Percentiles rank a stretch among this genome's conserved stretches.
These are phyloP conservation scores for Circinella umbellata DNA, from an alignment of 371 early-diverging fungal species.

Conservation along the genomic window DNA sequence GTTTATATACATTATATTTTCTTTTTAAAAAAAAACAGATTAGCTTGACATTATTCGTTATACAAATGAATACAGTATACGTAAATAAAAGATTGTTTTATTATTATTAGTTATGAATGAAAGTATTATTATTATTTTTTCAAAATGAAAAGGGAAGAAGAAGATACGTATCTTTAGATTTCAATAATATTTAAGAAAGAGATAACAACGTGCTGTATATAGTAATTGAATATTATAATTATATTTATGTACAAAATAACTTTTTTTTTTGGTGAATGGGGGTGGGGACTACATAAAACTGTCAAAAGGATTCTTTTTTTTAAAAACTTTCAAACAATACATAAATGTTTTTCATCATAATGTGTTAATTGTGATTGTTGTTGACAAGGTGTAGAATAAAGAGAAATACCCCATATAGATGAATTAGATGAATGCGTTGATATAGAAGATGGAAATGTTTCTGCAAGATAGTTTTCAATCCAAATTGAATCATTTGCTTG, in stretches of 20 bases:
- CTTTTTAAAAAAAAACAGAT: not conserved
- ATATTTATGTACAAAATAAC: constrained; percentile 1
- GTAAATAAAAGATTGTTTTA: too few relatives aligned
- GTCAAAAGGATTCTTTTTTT: too few relatives aligned
- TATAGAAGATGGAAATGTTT: too few relatives aligned
- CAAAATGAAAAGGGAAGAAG: too few relatives aligned
- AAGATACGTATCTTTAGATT: too few relatives aligned
- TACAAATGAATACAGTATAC: too few relatives aligned
- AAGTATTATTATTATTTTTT: too few relatives aligned
- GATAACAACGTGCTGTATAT: too few relatives aligned
- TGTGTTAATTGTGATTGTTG: not conserved
- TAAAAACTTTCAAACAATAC: not conserved
- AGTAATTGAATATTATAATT: not conserved
- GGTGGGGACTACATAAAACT: not conserved
- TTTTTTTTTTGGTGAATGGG: not conserved
- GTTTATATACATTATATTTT: too few relatives aligned
- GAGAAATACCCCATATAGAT: constrained; percentile 6
- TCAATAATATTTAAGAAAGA: not conserved
- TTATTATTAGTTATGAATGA: too few relatives aligned
- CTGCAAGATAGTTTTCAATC: constrained; percentile 5
- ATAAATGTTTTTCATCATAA: constrained; percentile 1
- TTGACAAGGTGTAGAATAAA: constrained; percentile 9
- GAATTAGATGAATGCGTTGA: not conserved
- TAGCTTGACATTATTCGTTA: too few relatives aligned
- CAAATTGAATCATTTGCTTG: not conserved